Conservation (phyloP, 129 eudicot genomes). For the Sambucus nigra region DNA sequence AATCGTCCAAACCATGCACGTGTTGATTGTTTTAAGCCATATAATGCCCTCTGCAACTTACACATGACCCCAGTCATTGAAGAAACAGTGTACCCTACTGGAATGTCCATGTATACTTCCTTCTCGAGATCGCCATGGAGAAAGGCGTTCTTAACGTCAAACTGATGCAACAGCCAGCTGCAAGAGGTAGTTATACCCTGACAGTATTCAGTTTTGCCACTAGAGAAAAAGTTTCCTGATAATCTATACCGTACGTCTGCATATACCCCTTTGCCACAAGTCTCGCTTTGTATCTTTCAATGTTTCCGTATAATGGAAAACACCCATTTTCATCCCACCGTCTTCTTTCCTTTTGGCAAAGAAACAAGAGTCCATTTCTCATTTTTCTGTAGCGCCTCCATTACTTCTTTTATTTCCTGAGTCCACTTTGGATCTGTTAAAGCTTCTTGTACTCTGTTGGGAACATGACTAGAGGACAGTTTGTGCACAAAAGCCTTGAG, state of each 20-base stretch:
- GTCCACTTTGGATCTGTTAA: constrained; percentile 10
- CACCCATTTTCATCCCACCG: constrained; percentile 9
- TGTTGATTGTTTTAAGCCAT: constrained; percentile 13
- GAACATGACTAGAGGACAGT: neutral
- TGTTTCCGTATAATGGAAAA: neutral
- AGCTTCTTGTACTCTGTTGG: neutral
- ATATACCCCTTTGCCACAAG: constrained; percentile 5
- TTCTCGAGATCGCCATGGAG: constrained; percentile 5
- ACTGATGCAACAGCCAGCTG: constrained; percentile 7
- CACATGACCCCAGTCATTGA: neutral
- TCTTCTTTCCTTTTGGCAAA: constrained; percentile 1
- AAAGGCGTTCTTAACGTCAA: constrained; percentile 10
- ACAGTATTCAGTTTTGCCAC: constrained; percentile 9
- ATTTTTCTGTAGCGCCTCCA: constrained; percentile 6
- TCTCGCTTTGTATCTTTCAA: neutral
- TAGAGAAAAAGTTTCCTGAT: constrained; percentile 6
- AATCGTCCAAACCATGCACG: constrained; percentile 18
- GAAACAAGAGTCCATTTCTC: constrained; percentile 5
- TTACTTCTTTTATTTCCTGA: constrained; percentile 8
- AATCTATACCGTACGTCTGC: constrained; percentile 8
- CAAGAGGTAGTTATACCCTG: constrained; percentile 8
- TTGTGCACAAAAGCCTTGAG: neutral
- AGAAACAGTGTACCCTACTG: constrained; percentile 1
- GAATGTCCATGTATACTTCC: constrained; percentile 11
- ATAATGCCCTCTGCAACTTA: neutral